These are phyloP conservation scores for Apiospora koreana DNA, from an alignment of 2,329 filamentous ascomycete species.

Conservation along the genomic window DNA sequence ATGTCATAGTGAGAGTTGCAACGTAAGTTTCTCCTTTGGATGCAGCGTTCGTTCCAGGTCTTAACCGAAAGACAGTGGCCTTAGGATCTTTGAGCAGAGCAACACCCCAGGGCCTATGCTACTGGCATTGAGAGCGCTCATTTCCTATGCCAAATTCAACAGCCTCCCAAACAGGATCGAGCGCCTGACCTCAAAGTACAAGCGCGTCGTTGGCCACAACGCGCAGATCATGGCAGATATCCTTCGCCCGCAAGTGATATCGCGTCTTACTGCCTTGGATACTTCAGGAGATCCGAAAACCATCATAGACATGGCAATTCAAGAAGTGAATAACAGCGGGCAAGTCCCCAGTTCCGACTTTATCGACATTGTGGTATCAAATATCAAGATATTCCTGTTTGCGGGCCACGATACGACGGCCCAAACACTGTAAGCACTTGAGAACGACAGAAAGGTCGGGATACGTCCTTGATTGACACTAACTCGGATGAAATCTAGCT, in stretches of 20 bases:
- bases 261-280: not conserved
- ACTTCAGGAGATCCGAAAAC: not conserved
- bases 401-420: conserved; percentile 30
- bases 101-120: conserved; percentile 13
- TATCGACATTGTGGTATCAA: conserved; percentile 15
- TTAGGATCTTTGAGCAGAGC: not conserved
- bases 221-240: not conserved
- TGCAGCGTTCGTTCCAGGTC: not conserved
- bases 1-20: conserved; percentile 20
- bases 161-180: not conserved
- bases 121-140: conserved; percentile 15
- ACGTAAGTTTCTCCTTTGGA: not conserved
- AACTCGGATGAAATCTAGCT: not conserved
- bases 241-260: not conserved
- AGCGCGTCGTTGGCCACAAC: not conserved
- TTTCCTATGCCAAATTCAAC: not conserved
- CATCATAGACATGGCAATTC: conserved; percentile 12
- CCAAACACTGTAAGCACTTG: conserved; percentile 16
- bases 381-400: conserved; percentile 26
- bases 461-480: not conserved
- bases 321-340: not conserved
- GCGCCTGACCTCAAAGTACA: not conserved
- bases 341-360: conserved; percentile 8
- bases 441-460: fast-evolving
- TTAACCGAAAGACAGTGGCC: not conserved